Conservation (phyloP, 345 rosid species). For the Gossypium mustelinum region DNA sequence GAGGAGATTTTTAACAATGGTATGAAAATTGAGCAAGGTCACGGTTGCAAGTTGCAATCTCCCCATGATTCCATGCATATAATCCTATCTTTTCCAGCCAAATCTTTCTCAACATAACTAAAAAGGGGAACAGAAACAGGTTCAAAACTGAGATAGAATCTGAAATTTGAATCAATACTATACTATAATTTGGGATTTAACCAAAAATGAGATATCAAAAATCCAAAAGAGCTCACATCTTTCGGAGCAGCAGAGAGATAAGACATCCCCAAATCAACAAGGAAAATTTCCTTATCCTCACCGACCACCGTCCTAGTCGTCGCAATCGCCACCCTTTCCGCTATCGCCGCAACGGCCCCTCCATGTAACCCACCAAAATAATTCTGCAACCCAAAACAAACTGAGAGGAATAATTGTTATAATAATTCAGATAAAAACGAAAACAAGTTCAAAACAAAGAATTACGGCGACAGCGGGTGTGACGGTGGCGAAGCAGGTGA, state of each 20-base stretch:
- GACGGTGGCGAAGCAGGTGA: slow-evolving; percentile 56
- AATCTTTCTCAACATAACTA: too few species aligned
- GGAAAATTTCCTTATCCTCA: slow-evolving; percentile 18
- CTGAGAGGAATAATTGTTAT: not conserved
- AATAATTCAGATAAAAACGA: not conserved
- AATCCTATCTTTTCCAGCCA: not conserved
- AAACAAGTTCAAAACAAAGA: not conserved
- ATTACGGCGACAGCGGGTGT: slow-evolving; percentile 47
- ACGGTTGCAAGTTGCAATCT: not conserved
- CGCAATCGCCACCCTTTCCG: slow-evolving; percentile 61
- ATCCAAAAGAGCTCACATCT: slow-evolving; percentile 24
- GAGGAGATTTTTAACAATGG: not conserved
- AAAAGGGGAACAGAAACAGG: too few species aligned
- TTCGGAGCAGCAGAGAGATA: slow-evolving; percentile 26
- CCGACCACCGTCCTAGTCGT: slow-evolving; percentile 37
- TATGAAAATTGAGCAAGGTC: not conserved
- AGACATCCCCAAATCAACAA: not conserved
- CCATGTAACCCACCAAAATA: slow-evolving; percentile 55
- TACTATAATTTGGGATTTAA: not conserved
- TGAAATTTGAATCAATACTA: not conserved
- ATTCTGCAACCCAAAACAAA: slow-evolving; percentile 33
- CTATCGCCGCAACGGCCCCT: slow-evolving; percentile 60
- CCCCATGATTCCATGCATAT: not conserved
- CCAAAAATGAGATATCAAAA: not conserved
- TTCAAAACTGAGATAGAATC: not conserved